These are phyloP conservation scores for Pseudogymnoascus sp. DNA, from an alignment of 2,329 filamentous ascomycete species.

Conservation along the genomic window DNA sequence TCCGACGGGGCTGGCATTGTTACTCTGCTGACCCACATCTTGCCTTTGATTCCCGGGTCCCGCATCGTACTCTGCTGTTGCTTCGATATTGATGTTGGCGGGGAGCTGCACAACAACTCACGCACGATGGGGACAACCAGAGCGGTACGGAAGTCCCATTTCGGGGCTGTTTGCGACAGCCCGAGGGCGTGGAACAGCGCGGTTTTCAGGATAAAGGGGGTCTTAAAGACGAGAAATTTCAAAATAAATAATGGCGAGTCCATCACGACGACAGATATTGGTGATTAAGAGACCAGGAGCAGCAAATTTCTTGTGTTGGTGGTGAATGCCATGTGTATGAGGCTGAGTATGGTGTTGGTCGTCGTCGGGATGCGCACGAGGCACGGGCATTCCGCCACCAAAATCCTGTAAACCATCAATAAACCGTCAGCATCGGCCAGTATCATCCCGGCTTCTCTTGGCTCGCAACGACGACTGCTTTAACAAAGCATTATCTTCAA, in stretches of 20 bases:
- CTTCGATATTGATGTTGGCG: constrained; percentile 41
- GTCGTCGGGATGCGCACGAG: too few species aligned
- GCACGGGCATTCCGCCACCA: too few species aligned
- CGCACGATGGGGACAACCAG: constrained; percentile 64
- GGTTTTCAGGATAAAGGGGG: constrained; percentile 56
- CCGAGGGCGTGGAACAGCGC: constrained; percentile 56
- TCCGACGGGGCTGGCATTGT: constrained; percentile 52
- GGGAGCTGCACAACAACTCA: constrained; percentile 42
- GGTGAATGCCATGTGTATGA: too few species aligned
- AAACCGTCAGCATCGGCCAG: too few species aligned
- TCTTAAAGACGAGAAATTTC: constrained; percentile 36
- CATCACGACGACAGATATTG: too few species aligned
- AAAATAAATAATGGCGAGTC: constrained; percentile 18
- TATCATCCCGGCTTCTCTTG: too few species aligned
- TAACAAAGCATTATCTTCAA: too few species aligned
- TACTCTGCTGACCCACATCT: constrained; percentile 72
- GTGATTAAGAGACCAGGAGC: too few species aligned
- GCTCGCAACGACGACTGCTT: too few species aligned
- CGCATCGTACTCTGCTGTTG: constrained; percentile 55
- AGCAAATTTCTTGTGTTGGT: too few species aligned
- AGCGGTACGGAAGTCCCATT: constrained; percentile 72
- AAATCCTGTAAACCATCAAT: too few species aligned
- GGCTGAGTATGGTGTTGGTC: too few species aligned
- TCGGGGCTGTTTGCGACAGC: constrained; percentile 60
- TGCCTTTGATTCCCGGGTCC: constrained; percentile 64